Evolutionary conservation across 2,329 filamentous ascomycete species (phyloP), one percentile per base, ranked within the genome.

Genomic region (Whalleya microplaca): DNA sequence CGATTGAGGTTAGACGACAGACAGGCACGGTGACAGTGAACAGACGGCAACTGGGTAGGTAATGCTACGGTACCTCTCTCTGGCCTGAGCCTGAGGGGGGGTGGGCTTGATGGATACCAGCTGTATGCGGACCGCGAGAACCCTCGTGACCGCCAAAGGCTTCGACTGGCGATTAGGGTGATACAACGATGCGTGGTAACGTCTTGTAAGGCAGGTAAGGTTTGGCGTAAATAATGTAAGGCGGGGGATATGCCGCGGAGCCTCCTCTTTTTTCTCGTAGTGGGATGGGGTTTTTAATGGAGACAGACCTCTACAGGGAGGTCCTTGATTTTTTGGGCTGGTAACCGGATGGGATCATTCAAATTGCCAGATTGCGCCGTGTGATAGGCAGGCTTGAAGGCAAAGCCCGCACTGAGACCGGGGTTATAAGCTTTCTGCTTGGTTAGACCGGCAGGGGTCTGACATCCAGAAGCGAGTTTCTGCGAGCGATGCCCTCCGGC

Each of bases 351-450:
- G 59, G 61, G 56, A 64, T 62, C 54, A 62, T 52, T 62, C 52
- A 51, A 63, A 59, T 63, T 64, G 58, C 60, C 56, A 64, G 62
- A 64, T 64, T 63, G 58, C 54, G 60, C 51, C 55, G 59, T 59
- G 52, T 64, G 62, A 64, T 64, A 64, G 62, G 62, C 56, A 63
- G 62, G 58, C 55, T 53, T 48, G 45, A 62, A 55, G 54, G 55
- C 47, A 57, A 54, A 64, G 56, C 62, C 62, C 59, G 57, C 59
- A 62, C 54, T 62, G 59, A 45, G 52, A 51, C 58, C 58, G 52
- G 58, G 61, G 56, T 58, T 58, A 61, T 62, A 64, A 64, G 58
- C 58, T 63, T 59, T 61, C 50, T 62, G 59, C 59, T 62, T 64
- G 59, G 56, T 56, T 55, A 48, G 59, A 41, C 48, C 49, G 58